Evolutionary conservation across 331 rosid species (phyloP).

Genomic region (Cydonia oblonga): DNA sequence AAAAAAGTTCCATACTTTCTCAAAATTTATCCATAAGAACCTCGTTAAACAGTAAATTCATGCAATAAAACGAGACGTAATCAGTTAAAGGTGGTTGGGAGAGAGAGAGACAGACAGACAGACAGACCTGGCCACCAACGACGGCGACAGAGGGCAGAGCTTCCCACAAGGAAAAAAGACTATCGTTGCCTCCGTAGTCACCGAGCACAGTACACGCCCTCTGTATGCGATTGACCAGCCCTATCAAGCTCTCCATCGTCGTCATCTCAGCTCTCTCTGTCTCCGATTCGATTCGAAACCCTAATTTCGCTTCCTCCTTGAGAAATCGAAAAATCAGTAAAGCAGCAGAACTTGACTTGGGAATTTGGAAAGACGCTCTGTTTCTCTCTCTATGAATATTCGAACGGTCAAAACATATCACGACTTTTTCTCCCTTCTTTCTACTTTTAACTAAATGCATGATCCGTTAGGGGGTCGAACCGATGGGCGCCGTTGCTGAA

Average conservation of each 20-base stretch:
- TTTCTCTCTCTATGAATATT: background rate
- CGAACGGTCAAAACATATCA: background rate
- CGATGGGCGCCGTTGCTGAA: background rate
- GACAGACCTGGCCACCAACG: constrained; percentile 78
- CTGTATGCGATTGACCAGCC: constrained; percentile 80
- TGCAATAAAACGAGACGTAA: background rate
- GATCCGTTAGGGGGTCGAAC: background rate
- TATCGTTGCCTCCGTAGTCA: constrained; percentile 65
- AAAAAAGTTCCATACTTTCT: background rate
- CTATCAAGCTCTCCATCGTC: constrained; percentile 88
- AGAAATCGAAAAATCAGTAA: background rate
- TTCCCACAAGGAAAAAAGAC: constrained; percentile 73
- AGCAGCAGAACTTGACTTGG: constrained; percentile 1
- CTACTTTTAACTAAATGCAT: background rate
- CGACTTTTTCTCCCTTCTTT: background rate
- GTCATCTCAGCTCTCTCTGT: constrained; percentile 29
- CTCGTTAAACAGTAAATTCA: background rate
- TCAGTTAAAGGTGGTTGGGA: background rate
- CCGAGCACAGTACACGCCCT: constrained; percentile 82
- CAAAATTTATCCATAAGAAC: background rate
- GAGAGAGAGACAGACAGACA: background rate
- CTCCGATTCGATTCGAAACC: background rate
- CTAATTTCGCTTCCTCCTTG: background rate
- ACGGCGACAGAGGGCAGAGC: constrained; percentile 88
- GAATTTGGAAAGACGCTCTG: background rate